Evolutionary conservation across 176 grass and related monocot genomes (phyloP), one percentile per base, ranked within the genome.

Genomic region (Thinopyrum elongatum): DNA sequence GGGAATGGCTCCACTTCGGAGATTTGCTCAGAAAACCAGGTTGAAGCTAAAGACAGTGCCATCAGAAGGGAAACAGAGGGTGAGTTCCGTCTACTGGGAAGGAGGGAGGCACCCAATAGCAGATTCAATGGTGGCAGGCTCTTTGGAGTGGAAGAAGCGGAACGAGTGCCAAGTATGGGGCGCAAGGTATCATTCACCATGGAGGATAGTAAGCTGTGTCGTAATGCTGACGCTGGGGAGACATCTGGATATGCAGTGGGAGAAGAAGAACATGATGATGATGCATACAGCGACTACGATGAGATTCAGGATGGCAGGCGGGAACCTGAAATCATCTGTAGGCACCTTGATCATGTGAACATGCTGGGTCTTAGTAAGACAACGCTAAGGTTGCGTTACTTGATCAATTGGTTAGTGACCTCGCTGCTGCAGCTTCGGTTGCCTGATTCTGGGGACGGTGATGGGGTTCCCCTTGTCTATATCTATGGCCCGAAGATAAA

Each of bases 401-500:
- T 99, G 33, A 94, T 99, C 83, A 99, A 99, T 79, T 99, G 97
- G 97, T 80, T 99, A 21, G 97, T 99, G 60, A 99, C 97, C 47
- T 96, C 97, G 22, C 85, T 99, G 57, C 79, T 99, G 35, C 97
- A 99, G 84, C 90, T 99, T 64, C 85, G 87, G 26, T 89, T 99
- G 87, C 88, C 88, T 53, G 90, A 92, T 91, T 91, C 90, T 76
- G 90, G 92, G 35, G 92, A 89, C 76, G 92, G 84, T 22, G 90
- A 92, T 34, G 90, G 87, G 60, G 78, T 78, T 29, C 65, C 84
- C 60, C 92, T 99, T 80, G 92, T 99, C 76, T 90, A 91, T 57
- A 96, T 99, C 77, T 96, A 96, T 85, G 97, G 97, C 66, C 97
- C 97, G 6, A 99, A 99, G 80, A 99, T 99, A 79, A 99, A 93